Base-by-base conservation (phyloP, 2,329 filamentous ascomycete species). In the Fusarium torreyae region DNA sequence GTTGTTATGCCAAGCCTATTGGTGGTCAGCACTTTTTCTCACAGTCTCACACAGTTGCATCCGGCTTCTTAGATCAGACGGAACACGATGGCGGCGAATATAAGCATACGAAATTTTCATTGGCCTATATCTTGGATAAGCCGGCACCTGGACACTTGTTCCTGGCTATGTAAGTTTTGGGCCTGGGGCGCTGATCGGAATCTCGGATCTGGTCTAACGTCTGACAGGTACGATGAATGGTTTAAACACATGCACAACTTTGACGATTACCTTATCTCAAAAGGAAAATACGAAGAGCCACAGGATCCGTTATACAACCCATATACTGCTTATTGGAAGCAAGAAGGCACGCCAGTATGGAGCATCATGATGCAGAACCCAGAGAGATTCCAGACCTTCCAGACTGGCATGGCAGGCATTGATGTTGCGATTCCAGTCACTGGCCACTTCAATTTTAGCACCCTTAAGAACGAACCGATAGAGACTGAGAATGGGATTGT, bases 281-380 rank as follows among this genome's bases (percentile, higher is more conserved):
- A 65, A 18, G 66, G 66, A 17, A 72, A 70, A 49, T 66, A 71
- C n/a, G 60, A 61, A n/a, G 73, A 78, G 24, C 76, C 76, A 0
- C 63, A 77, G 33, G 73, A 79, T 43, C 72, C 74, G 3, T 57
- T 75, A 4, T 50, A 67, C 18, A 79, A 78, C 55, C 77, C 77
- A 1, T 78, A 75, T 49, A 80, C 76, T 2, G 72, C 64, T 38
- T 74, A 70, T 58, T 70, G 75, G 63, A 76, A 76, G 20, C 73
- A 79, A 48, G 76, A 78, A n/a, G 77, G 78, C 17, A 77, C 75
- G 0, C 76, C 74, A 3, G 74, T 78, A 2, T 78, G 76, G 76
- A 63, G 66, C 45, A 78, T 79, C 57, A 79, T 79, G 76, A 74
- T 71, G 34, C 68, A 76, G 56, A 59, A 78, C 22, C 75, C 74